Conservation (phyloP, 192 early-diverging fungal genomes). For the Coemansia sp. region DNA sequence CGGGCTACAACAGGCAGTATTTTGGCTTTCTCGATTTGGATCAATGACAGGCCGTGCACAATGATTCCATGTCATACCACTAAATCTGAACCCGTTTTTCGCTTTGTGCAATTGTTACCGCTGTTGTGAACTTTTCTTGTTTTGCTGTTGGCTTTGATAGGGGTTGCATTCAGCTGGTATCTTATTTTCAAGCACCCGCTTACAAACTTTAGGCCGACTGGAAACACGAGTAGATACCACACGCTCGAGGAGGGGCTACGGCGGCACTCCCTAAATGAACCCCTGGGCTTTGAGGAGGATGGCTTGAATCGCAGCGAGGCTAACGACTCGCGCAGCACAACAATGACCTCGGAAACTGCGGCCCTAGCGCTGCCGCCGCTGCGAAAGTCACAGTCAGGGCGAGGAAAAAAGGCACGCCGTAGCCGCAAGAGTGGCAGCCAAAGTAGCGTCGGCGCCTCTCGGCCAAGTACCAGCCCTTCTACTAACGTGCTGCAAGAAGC, state of each 20-base stretch:
- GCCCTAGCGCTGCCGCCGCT: conserved; percentile 1
- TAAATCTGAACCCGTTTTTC: neutral
- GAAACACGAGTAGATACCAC: conserved; percentile 25
- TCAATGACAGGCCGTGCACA: neutral
- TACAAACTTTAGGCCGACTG: conserved; percentile 33
- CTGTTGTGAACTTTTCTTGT: neutral
- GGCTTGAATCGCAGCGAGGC: conserved; percentile 26
- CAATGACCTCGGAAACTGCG: conserved; percentile 31
- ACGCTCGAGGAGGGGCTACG: conserved; percentile 47
- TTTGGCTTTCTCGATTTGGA: conserved; percentile 4
- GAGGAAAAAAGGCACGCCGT: conserved; percentile 27
- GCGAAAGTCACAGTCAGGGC: conserved; percentile 6
- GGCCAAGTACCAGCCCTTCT: conserved; percentile 11
- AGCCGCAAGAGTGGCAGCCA: conserved; percentile 21
- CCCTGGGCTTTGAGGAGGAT: conserved; percentile 20
- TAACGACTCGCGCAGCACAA: conserved; percentile 31
- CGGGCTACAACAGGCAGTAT: neutral
- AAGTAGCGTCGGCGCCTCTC: conserved; percentile 6
- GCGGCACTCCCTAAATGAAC: conserved; percentile 37
- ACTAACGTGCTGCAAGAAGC: conserved; percentile 34
- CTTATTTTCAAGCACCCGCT: conserved; percentile 47
- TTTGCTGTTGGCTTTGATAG: conserved; percentile 11
- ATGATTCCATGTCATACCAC: conserved; percentile 1
- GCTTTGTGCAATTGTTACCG: neutral
- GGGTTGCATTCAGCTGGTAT: conserved; percentile 49